Base-by-base conservation (phyloP, 257 asterid species). In the Solanum paucissectum region DNA sequence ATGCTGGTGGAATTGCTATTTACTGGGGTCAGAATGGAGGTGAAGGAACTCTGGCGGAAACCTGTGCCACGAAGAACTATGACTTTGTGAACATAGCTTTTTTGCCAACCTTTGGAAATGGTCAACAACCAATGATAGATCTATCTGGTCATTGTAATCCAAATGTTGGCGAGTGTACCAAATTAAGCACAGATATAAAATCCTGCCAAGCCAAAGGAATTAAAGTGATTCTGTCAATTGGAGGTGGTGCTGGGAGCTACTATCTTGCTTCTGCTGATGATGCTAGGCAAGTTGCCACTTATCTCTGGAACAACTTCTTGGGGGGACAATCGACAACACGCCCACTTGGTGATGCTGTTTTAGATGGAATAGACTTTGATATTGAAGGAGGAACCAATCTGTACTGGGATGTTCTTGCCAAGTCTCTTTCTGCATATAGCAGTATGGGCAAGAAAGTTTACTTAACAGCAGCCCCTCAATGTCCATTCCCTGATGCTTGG, bases 401-500 rank as follows among this genome's bases (percentile, higher is more conserved):
- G 25, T 69, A 86, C 42, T 86, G 87, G 71, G 83, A 86, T 86
- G 87, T 64, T 20, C 82, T 86, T 42, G 87, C 87, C 44, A 86
- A 42, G 44, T 86, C 75, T n/a, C 87, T 86, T 86, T 86, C 87
- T 44, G 87, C 82, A 0, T 86, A 42, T 34, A 86, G 83, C 87
- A 86, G 60, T 23, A 40, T 37, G 2, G 71, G 87, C 4, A 86
- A 69, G 68, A 86, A 69, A 69, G 69, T 86, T 29, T 69, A 86
- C 87, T 86, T 86, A 71, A 86, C 82, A 37, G 83, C 87, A 7
- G 87, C 87, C 0, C 87, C 87, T n/a, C 87, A 68, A 4, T 86
- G 87, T 7, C 87, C 87, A 66, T 86, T 86, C 18, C 87, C 87
- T 86, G 83, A 69, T 66, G 87, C 87, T n/a, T 86, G 87, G 87